A percentile compares a stretch with the other conserved stretches of the same genome.
phyloP scores from a whole-genome alignment of 805 yeast species.

The Kodamaea kaohsiungensis region DNA sequence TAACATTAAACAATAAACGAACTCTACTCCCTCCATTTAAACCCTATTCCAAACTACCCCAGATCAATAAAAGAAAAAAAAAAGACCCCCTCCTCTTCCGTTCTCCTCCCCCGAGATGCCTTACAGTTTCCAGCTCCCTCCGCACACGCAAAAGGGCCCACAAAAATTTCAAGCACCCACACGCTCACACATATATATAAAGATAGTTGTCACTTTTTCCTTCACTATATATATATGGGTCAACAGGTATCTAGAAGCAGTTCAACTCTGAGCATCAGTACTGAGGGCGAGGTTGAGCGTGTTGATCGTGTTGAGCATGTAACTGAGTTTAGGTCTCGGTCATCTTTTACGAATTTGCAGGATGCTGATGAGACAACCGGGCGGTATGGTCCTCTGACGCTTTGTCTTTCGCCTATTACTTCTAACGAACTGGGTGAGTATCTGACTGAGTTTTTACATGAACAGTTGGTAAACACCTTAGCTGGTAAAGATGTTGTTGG shows the following conservation, averaged over 20 bases:
- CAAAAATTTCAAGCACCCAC: neutral
- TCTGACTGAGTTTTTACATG: neutral
- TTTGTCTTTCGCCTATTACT: conserved; percentile 11
- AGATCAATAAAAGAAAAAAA: neutral
- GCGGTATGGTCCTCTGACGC: conserved; percentile 9
- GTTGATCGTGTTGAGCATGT: neutral
- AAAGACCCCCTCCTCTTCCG: neutral
- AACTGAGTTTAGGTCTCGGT: neutral
- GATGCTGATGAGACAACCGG: neutral
- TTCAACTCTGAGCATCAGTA: neutral
- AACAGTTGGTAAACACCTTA: conserved; percentile 1
- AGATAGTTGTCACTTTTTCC: neutral
- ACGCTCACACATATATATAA: neutral
- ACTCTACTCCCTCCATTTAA: no score
- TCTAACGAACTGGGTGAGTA: conserved; percentile 6
- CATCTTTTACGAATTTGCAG: neutral
- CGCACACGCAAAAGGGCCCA: neutral
- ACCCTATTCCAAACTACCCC: neutral
- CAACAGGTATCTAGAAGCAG: conserved; percentile 6
- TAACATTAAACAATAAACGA: no score
- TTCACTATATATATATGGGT: conserved; percentile 1
- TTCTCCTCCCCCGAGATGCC: neutral
- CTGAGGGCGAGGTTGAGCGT: neutral
- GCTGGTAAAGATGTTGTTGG: neutral
- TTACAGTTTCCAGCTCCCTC: conserved; percentile 5